These are phyloP conservation scores for Samsoniella hepiali DNA, from an alignment of 2,329 filamentous ascomycete genomes.

Conservation along the genomic window DNA sequence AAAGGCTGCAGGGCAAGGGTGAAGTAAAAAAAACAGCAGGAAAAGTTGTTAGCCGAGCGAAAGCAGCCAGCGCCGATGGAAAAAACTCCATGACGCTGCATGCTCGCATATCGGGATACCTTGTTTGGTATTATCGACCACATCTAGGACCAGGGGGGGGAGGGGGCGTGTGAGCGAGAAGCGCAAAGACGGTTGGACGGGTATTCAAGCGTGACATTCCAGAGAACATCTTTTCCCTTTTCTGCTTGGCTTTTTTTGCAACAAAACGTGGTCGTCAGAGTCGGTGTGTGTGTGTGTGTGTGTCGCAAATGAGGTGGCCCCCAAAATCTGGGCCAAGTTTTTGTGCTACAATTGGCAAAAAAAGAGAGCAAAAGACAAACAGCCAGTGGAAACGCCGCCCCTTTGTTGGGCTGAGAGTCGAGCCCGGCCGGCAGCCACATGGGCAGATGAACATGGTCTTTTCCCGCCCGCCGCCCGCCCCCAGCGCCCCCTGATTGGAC, in stretches of 20 bases:
- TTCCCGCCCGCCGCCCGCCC: too few species aligned
- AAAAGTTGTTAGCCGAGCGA: neutral
- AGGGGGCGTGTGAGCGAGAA: constrained; percentile 7
- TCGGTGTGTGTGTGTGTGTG: too few species aligned
- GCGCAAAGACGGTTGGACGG: neutral
- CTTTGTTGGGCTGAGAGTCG: constrained; percentile 6
- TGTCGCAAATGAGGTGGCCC: too few species aligned
- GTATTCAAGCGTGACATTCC: too few species aligned
- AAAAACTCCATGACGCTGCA: neutral
- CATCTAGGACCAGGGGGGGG: neutral
- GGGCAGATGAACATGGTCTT: neutral
- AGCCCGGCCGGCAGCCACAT: constrained; percentile 9
- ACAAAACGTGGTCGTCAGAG: too few species aligned
- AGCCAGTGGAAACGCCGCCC: too few species aligned
- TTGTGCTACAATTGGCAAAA: too few species aligned
- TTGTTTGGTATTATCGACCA: neutral
- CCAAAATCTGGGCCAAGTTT: too few species aligned
- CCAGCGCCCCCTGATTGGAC: too few species aligned
- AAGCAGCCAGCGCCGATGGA: neutral
- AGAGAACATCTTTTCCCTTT: too few species aligned
- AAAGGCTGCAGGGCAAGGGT: neutral
- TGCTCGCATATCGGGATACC: neutral
- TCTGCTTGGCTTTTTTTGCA: too few species aligned
- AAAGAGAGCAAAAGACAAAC: too few species aligned
- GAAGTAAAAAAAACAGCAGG: neutral